These are phyloP conservation scores for Hura crepitans DNA, from an alignment of 441 rosid species.

Conservation along the genomic window DNA sequence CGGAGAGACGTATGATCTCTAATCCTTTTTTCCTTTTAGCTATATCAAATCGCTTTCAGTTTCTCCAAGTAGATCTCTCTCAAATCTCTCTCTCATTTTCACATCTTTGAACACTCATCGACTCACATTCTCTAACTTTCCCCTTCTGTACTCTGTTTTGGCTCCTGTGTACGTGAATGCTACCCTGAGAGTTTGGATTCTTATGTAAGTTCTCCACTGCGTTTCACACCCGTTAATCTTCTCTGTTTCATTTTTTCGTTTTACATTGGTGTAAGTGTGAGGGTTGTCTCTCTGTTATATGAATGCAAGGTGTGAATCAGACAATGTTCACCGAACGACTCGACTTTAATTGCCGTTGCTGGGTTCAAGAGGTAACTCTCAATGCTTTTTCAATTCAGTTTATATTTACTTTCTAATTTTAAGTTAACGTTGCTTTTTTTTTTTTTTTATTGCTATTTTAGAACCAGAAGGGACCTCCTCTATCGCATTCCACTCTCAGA, in stretches of 20 bases:
- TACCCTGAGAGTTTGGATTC: conserved; percentile 9
- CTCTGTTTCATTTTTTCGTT: not conserved
- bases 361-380: conserved; percentile 48
- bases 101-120: not conserved
- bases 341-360: conserved; percentile 48
- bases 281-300: conserved; percentile 1
- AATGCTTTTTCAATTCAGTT: not conserved
- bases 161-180: not conserved
- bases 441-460: not conserved
- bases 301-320: conserved; percentile 17
- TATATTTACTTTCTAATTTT: not conserved
- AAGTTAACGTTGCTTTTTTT: not conserved
- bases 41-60: conserved; percentile 8
- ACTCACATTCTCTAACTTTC: not conserved
- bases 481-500: conserved; percentile 37
- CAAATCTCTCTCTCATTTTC: not conserved
- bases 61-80: conserved; percentile 25
- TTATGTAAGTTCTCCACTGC: conserved; percentile 1
- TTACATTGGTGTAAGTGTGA: not conserved
- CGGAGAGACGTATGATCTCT: not conserved
- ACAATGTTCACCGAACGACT: conserved; percentile 59
- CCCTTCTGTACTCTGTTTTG: not conserved
- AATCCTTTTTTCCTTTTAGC: not conserved
- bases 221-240: not conserved
- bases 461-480: conserved; percentile 41